Evolutionary conservation across 331 rosid genomes (phyloP), one percentile per base, ranked within the genome.

Genomic region (Dryas integrifolia): DNA sequence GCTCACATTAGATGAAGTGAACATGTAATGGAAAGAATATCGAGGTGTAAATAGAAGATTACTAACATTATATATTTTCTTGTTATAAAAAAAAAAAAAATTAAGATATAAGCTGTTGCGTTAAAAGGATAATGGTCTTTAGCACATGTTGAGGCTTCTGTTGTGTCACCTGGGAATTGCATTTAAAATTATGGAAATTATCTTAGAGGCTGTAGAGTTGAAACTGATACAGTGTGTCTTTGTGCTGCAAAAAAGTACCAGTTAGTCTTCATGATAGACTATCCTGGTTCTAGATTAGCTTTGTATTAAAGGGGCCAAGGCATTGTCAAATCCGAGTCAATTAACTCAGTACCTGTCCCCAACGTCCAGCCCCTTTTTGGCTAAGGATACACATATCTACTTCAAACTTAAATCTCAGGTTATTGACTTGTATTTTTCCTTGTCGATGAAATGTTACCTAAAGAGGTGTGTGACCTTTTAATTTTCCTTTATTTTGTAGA

Each of bases 1-100:
- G 13, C 51, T 43, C 9, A 41, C 47, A 16, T 43, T 64, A n/a
- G 67, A 51, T 70, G 65, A 13, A 48, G 26, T 67, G 72, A 50
- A 39, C 72, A n/a, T 35, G 69, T 48, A 14, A 47, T 14, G 59
- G 30, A 49, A 49, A 48, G 5, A 12, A 26, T 48, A 49, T 67
- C 4, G 16, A 46, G 56, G 24, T 65, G 70, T 6, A 47, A 24
- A 41, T 59, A 59, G 18, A 59, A 59, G 10, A 14, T 35, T 59
- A 59, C 65, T 14, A 9, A 10, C 65, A 35, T 35, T 59, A 38
- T 59, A 38, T 59, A 38, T 59, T 35, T 35, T 59, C 45, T 13
- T 35, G 3, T 59, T 12, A 59, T 43, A 59, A 13, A 40, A 58
- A 55, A 40, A 58, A 55, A 65, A 46, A 16, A 43, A 18, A 44